Evolutionary conservation across 352 stramenopile species (phyloP), one percentile per base, ranked within the genome.

Genomic region (Globisporangium paddicum): DNA sequence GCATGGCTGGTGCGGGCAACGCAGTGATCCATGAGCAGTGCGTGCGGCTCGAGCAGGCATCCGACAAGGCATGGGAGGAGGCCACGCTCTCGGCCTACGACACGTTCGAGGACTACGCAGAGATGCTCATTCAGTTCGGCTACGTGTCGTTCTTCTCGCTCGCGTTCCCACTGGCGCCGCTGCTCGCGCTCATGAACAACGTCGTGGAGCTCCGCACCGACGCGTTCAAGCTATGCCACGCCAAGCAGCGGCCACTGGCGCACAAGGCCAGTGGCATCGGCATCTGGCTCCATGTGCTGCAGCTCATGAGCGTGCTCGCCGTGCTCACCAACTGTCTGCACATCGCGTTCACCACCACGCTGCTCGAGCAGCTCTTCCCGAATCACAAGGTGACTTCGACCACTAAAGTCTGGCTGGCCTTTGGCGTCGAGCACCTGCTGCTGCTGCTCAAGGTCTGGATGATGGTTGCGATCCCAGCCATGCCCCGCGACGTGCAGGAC

Each of bases 121-220:
- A 93, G 67, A 90, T 95, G 79, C 64, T 98, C 42, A 93, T 98
- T 55, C 93, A 98, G 67, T 98, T 98, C 66, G 91, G 90, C 40
- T 98, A 97, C 69, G 93, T 98, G 37, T 95, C 90, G 19, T 98
- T 97, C 66, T 98, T 98, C 72, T 98, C 90, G 48, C 71, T 97
- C 14, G 86, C 96, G 2, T 89, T 98, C 44, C 93, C 95, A n/a
- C 83, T 98, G n/a, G 96, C 91, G 10, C 93, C 95, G 41, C 64
- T 98, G 13, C 84, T 98, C 14, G 90, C 89, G 40, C 69, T 98
- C 5, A 53, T 97, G 42, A 98, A 98, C 69, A 97, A 98, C 63
- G 63, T 98, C 34, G 13, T 98, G 0, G 90, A 96, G 61, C 86
- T 98, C 60, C 86, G 95, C 56, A 86, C 96, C 5, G 91, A 98